Evolutionary conservation across 2,329 filamentous ascomycete species (phyloP).

Genomic region (Calonectria pseudoreteaudii): DNA sequence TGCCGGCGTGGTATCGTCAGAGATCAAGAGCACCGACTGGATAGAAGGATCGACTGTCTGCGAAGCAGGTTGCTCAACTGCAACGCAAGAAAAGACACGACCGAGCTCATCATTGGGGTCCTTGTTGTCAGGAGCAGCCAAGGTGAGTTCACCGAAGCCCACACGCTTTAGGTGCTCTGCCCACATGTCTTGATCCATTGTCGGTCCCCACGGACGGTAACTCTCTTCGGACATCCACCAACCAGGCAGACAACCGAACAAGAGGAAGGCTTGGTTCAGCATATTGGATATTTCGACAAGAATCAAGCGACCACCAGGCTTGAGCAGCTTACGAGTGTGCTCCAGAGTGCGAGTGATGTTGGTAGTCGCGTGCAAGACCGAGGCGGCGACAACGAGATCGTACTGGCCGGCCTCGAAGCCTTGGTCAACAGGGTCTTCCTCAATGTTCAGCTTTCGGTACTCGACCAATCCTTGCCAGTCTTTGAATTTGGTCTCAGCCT

Average conservation of each 20-base stretch:
- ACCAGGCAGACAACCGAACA: constrained; percentile 12
- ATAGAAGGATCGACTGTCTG: neutral
- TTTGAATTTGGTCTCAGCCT: constrained; percentile 10
- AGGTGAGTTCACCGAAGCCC: constrained; percentile 2
- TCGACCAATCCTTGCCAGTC: constrained; percentile 5
- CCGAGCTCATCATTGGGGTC: neutral
- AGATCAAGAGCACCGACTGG: neutral
- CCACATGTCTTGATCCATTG: constrained; percentile 7
- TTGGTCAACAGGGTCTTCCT: constrained; percentile 4
- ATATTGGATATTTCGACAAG: neutral
- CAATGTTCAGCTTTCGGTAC: constrained; percentile 15
- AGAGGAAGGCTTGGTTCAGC: constrained; percentile 2
- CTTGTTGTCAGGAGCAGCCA: neutral
- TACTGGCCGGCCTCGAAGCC: constrained; percentile 16
- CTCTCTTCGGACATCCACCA: constrained; percentile 20
- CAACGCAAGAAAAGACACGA: neutral
- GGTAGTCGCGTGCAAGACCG: constrained; percentile 15
- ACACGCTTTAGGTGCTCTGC: neutral
- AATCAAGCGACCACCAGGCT: constrained; percentile 1
- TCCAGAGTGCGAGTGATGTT: constrained; percentile 3
- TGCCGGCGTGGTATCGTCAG: neutral
- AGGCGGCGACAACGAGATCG: constrained; percentile 5
- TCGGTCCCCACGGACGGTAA: constrained; percentile 9
- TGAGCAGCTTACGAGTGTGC: constrained; percentile 6
- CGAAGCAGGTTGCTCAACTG: neutral